Evolutionary conservation across 129 eudicot species (phyloP), one percentile per base, ranked within the genome.

Genomic region (Heracleum sosnowskyi): DNA sequence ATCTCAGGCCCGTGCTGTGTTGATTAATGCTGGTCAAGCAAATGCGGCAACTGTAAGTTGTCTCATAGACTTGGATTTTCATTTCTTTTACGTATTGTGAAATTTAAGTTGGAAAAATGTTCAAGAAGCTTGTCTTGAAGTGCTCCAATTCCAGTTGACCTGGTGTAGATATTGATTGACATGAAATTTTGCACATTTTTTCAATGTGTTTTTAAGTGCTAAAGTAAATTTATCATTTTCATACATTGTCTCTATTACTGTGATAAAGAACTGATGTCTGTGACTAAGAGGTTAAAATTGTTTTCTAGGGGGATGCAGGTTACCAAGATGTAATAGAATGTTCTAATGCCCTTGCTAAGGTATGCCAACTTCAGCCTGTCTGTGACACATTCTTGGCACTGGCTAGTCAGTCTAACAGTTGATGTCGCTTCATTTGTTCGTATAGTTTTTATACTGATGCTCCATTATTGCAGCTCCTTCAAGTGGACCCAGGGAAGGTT

Each of bases 11-110:
- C 98, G 97, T 82, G 98, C 98, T 3, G 92, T 95, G 39, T 83
- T 95, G 79, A 95, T 91, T 77, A 91, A 95, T 88, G 98, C 98
- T 85, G 98, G 98, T 83, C 98, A 95, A 87, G 98, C 98, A 73
- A 95, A 95, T 86, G 98, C 93, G 63, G 97, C 93, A 68, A 81
- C 91, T 81, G 91, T 90, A 80, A 86, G 74, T 75, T 82, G 20
- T 74, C 37, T 41, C 37, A 9, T 26, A 77, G 72, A 75, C 71
- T 42, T 47, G 34, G 24, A 76, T 10, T 55, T 42, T 22, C 18
- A 35, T 57, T 57, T 53, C 46, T 62, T 62, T 44, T 24, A 26
- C 35, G 45, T 81, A 10, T 42, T 66, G 3, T 10, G 28, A 2
- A 46, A n/a, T 64, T 26, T 18, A 4, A 2, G 20, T 11, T 26